Conservation (phyloP, 2,329 filamentous ascomycete genomes). For the Chalara sp. region DNA sequence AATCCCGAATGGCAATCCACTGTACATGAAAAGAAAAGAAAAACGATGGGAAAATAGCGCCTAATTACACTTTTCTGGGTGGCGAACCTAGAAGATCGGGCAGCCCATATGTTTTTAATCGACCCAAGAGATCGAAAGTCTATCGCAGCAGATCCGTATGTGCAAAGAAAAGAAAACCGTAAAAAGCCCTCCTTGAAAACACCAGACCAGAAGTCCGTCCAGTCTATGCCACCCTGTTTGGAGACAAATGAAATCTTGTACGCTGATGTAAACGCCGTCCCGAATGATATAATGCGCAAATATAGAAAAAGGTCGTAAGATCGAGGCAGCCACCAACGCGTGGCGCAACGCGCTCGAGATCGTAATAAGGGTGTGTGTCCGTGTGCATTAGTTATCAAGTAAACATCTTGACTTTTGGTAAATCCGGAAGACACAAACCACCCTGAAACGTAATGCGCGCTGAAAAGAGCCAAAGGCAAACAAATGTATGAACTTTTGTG, state of each 20-base stretch:
- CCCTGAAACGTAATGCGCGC: slow-evolving; percentile 24
- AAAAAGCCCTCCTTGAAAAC: slow-evolving; percentile 23
- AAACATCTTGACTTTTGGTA: slow-evolving; percentile 17
- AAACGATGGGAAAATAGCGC: slow-evolving; percentile 26
- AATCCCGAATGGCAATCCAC: slow-evolving; percentile 16
- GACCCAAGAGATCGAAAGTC: slow-evolving; percentile 17
- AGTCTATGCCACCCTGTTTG: slow-evolving; percentile 28
- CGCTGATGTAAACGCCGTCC: slow-evolving; percentile 26
- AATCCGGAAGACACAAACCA: slow-evolving; percentile 15
- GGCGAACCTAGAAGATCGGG: slow-evolving; percentile 20
- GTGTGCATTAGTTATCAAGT: slow-evolving; percentile 20
- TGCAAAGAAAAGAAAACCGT: slow-evolving; percentile 24
- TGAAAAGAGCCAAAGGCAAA: slow-evolving; percentile 17
- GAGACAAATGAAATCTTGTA: slow-evolving; percentile 25
- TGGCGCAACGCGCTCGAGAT: slow-evolving; percentile 30
- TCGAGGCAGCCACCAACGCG: slow-evolving; percentile 27
- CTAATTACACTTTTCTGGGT: slow-evolving; percentile 30
- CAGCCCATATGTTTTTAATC: slow-evolving; percentile 22
- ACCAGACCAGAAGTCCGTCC: slow-evolving; percentile 29
- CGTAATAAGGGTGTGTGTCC: slow-evolving; percentile 19
- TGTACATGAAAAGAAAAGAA: slow-evolving; percentile 27
- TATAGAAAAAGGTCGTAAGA: slow-evolving; percentile 27
- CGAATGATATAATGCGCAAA: slow-evolving; percentile 13
- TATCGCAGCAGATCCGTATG: slow-evolving; percentile 22
- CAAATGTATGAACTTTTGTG: slow-evolving; percentile 25